A percentile compares a stretch with the other conserved stretches of the same genome.
These are phyloP conservation scores for Epichloe amarillans DNA, from an alignment of 2,329 filamentous ascomycete genomes.

Conservation along the genomic window DNA sequence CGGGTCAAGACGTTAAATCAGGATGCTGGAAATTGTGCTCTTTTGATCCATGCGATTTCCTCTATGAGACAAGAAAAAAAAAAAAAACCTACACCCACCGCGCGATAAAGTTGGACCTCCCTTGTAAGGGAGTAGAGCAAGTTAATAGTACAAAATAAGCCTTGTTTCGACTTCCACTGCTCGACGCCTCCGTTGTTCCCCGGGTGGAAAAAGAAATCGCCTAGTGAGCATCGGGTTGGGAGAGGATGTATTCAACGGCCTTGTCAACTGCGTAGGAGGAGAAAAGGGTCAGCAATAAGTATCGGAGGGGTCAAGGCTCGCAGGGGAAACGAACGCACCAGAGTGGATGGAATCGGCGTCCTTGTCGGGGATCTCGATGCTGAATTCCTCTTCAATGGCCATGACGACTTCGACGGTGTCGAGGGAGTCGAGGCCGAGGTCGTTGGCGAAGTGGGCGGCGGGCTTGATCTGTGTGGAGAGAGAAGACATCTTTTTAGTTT, in stretches of 20 bases:
- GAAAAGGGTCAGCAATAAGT: slow-evolving; percentile 2
- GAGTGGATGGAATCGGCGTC: slow-evolving; percentile 90
- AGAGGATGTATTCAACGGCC: slow-evolving; percentile 86
- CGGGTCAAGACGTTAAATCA: too few relatives aligned
- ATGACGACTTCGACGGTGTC: slow-evolving; percentile 99
- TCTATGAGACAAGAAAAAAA: background rate
- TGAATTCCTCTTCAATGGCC: slow-evolving; percentile 90
- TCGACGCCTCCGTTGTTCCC: too few relatives aligned
- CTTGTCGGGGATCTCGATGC: slow-evolving; percentile 98
- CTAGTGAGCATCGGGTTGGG: slow-evolving; percentile 79
- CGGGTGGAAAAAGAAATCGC: background rate
- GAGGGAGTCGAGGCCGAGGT: slow-evolving; percentile 92
- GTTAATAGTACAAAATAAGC: slow-evolving; percentile 2
- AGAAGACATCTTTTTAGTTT: background rate
- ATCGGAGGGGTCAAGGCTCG: too few relatives aligned
- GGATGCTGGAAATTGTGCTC: background rate
- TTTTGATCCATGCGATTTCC: background rate
- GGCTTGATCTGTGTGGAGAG: slow-evolving; percentile 53
- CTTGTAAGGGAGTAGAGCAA: background rate
- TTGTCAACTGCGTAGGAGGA: slow-evolving; percentile 69
- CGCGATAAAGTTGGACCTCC: background rate
- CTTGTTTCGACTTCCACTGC: too few relatives aligned
- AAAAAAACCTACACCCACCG: background rate
- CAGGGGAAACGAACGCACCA: slow-evolving; percentile 50
- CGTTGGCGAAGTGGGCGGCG: slow-evolving; percentile 85